Evolutionary conservation across 768 basidiomycete genomes (phyloP), one percentile per base, ranked within the genome.

Genomic region (Coprinopsis sp.): DNA sequence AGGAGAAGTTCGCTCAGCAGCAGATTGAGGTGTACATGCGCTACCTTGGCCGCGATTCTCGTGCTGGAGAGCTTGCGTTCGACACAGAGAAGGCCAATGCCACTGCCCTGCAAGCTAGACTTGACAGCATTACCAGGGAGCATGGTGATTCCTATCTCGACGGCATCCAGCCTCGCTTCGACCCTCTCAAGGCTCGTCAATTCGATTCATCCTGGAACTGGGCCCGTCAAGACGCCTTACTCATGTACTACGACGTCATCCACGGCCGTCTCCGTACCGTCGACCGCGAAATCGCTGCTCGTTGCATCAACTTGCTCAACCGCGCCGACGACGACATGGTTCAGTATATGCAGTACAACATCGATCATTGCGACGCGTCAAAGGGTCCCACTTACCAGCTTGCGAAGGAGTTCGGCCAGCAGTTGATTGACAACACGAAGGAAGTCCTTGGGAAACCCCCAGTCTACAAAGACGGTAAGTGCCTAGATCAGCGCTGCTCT

Each of bases 191-290:
- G 68, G 96, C 94, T 11, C 89, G 96, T 37, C 93, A 87, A 62
- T 98, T 99, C 73, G 94, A 98, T 63, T 98, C 95, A 2, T 92
- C 88, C 5, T 99, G 95, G 96, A 99, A 99, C 62, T 99, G 96
- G 96, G 95, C 87, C 36, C 85, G 95, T 50, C 96, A 99, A 69
- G 94, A 96, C 51, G 91, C 93, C 13, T 74, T 98, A 22, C 72
- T 91, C 50, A 94, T 99, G 91, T 98, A 84, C 71, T 97, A 94
- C 67, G 95, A 98, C 64, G 96, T 99, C 68, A 92, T 99, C 57
- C 92, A 93, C 55, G 96, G 96, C 38, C 84, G 87, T 36, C 79
- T 96, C 46, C 93, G 86, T 19, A 92, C 91, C 14, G 89, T 97
- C 53, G 93, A 97, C 60, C 87, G 92, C 43, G 92, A 95, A 62